Conservation (phyloP, 2,329 filamentous ascomycete genomes). For the Colletotrichum aenigma region DNA sequence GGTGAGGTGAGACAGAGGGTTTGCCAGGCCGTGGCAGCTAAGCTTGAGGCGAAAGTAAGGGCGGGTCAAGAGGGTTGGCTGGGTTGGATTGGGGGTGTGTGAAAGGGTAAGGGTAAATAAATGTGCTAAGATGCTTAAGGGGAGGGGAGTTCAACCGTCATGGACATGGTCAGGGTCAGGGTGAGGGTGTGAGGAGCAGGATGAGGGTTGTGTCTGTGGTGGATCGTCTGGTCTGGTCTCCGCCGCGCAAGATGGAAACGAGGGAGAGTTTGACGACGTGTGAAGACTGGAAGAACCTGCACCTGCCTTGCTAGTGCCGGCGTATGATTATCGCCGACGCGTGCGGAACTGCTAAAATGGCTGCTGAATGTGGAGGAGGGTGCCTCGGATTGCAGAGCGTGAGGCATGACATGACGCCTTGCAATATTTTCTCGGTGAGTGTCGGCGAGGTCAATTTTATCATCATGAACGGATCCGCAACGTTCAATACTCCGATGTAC, state of each 20-base stretch:
- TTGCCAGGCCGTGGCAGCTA: background rate
- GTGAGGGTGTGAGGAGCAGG: background rate
- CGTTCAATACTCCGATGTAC: background rate
- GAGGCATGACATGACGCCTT: background rate
- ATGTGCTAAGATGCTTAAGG: background rate
- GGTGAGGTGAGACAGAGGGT: background rate
- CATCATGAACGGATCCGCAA: background rate
- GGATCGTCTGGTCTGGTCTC: slow-evolving; percentile 17
- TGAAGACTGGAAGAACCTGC: slow-evolving; percentile 8
- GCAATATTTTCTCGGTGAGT: background rate
- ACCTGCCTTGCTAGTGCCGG: background rate
- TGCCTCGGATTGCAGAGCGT: background rate
- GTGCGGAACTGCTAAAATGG: background rate
- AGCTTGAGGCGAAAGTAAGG: background rate
- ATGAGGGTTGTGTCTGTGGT: slow-evolving; percentile 17
- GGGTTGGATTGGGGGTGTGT: background rate
- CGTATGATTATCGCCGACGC: background rate
- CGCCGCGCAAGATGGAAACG: slow-evolving; percentile 5
- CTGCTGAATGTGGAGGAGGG: background rate
- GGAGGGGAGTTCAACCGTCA: background rate
- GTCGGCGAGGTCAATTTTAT: background rate
- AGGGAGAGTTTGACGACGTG: slow-evolving; percentile 12
- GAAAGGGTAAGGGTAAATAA: background rate
- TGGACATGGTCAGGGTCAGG: background rate
- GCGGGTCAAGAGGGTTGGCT: background rate